These are phyloP conservation scores for Metschnikowia proteae DNA, from an alignment of 805 yeast genomes.

Conservation along the genomic window DNA sequence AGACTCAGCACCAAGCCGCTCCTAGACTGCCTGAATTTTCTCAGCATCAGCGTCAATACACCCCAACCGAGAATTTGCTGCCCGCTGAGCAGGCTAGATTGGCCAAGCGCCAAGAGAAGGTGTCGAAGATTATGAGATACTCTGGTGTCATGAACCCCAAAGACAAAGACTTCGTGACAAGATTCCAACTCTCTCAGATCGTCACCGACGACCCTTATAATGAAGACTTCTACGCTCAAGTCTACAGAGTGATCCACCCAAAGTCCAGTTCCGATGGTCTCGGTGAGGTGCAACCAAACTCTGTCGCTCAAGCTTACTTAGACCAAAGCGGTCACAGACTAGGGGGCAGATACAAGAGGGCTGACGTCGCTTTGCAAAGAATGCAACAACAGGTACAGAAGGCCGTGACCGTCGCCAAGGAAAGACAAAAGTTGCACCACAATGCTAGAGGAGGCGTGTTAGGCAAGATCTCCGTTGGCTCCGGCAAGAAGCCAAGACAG, in stretches of 20 bases:
- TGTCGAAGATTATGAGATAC: conserved; percentile 68
- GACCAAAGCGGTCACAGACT: conserved; percentile 88
- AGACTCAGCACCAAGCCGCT: background rate
- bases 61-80: conserved; percentile 39
- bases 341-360: conserved; percentile 80
- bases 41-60: conserved; percentile 24
- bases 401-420: conserved; percentile 93
- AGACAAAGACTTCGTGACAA: conserved; percentile 92
- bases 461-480: conserved; percentile 77
- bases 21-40: conserved; percentile 1
- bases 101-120: conserved; percentile 68
- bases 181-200: conserved; percentile 91
- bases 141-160: conserved; percentile 96
- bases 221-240: conserved; percentile 95
- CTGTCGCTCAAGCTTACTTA: conserved; percentile 88
- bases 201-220: conserved; percentile 96
- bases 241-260: conserved; percentile 60
- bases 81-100: conserved; percentile 72
- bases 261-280: conserved; percentile 20
- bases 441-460: conserved; percentile 80
- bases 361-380: conserved; percentile 88
- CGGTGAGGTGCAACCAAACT: conserved; percentile 47
- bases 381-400: conserved; percentile 98
- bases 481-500: conserved; percentile 84
- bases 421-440: conserved; percentile 65